Evolutionary conservation across 73 alveolate genomes (phyloP), one percentile per base, ranked within the genome.

Genomic region (Stentor roeselii): DNA sequence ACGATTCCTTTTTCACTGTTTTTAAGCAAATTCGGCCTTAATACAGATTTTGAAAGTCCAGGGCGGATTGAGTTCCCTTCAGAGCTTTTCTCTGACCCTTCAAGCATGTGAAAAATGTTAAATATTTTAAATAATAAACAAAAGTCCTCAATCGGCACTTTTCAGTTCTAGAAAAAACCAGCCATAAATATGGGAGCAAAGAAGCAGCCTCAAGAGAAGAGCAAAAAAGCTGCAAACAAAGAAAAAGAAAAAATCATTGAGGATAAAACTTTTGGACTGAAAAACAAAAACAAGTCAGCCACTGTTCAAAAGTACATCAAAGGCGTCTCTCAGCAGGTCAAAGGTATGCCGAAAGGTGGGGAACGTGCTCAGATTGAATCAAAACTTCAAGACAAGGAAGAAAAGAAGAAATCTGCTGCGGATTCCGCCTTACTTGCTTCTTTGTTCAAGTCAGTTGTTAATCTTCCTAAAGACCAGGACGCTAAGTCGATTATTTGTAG

Each of bases 191-290:
- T 78, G 86, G 86, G 82, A 3, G 82, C 86, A 15, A 82, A 82
- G 85, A 82, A 82, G 37, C 30, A 6, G 59, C 36, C 60, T 6
- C 59, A 59, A 27, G 59, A 27, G 32, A 31, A 82, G 87, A 27
- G 35, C 36, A 96, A 97, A 82, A 96, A 96, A 88, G 92, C 97
- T 3, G 98, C 93, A 77, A 61, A 86, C 60, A 97, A 97, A 86
- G 86, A 91, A 88, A 94, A 95, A 60, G 98, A 96, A 83, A 97
- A 97, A 90, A 88, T 97, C 87, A 92, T 97, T 58, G 99, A 97
- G 78, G 99, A 97, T 84, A 96, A 92, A 90, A 97, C 99, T 27
- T 97, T 97, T 89, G 99, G 99, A 31, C 91, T 97, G 38, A 97
- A 97, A 91, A 97, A 97, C 89, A 97, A 97, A 91, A 94, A 97